Percentiles rank a stretch among this genome's conserved stretches.
Evolutionary conservation across 192 early-diverging fungal genomes (phyloP).

Genomic region (Glomus cerebriforme): DNA sequence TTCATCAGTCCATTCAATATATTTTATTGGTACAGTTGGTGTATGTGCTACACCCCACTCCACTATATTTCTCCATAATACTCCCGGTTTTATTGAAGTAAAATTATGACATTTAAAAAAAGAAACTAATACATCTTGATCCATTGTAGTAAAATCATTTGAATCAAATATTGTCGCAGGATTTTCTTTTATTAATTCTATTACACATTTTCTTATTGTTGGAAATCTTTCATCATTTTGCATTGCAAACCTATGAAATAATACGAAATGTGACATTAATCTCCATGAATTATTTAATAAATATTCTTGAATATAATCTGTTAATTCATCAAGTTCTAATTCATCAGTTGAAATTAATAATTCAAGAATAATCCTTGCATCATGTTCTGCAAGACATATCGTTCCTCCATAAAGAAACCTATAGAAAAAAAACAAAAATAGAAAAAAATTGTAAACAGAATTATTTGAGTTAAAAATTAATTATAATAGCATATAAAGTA

Average conservation of each 20-base stretch:
- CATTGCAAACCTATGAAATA: background rate
- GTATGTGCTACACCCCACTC: background rate
- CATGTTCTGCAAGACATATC: background rate
- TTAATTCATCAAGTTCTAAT: background rate
- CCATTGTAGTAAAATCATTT: background rate
- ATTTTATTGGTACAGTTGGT: background rate
- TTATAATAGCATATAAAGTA: too few relatives aligned
- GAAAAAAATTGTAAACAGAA: background rate
- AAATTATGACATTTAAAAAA: background rate
- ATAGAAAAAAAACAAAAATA: background rate
- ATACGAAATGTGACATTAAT: background rate
- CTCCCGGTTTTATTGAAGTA: background rate
- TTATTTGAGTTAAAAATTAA: background rate
- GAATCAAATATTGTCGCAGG: slow-evolving; percentile 5
- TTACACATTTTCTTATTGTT: background rate
- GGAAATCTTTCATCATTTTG: slow-evolving; percentile 5
- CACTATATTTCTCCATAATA: background rate
- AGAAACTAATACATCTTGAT: background rate
- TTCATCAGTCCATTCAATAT: background rate
- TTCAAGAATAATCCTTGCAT: background rate
- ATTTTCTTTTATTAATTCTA: background rate
- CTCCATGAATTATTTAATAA: slow-evolving; percentile 1
- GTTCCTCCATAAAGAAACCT: background rate
- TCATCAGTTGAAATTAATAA: slow-evolving; percentile 5
- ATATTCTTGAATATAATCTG: slow-evolving; percentile 15